A percentile compares a stretch with the other conserved stretches of the same genome.
These are phyloP conservation scores for Bipolaris zeicola DNA, from an alignment of 2,329 filamentous ascomycete species.

Conservation along the genomic window DNA sequence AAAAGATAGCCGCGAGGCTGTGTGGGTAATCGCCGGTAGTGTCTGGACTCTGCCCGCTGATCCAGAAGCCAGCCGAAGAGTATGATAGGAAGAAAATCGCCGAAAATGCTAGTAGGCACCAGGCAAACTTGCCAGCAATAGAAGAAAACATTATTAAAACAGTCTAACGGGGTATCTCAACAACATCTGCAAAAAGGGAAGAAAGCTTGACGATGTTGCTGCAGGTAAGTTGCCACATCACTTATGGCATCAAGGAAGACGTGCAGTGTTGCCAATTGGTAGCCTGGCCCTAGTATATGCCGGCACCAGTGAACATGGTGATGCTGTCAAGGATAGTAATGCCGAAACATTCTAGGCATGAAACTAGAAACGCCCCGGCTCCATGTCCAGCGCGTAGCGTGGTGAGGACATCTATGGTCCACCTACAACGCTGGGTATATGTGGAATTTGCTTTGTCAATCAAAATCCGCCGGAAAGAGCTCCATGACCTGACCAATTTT, in stretches of 20 bases:
- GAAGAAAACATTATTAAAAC: slow-evolving; percentile 38
- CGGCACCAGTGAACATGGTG: slow-evolving; percentile 4
- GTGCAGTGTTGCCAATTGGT: slow-evolving; percentile 4
- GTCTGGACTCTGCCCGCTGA: slow-evolving; percentile 14
- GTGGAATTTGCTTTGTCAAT: background rate
- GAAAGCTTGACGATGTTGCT: slow-evolving; percentile 2
- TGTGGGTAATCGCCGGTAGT: slow-evolving; percentile 6
- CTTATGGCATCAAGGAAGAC: background rate
- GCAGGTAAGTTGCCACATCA: slow-evolving; percentile 17
- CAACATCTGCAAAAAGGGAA: slow-evolving; percentile 9
- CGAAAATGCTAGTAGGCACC: slow-evolving; percentile 31
- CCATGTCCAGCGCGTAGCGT: slow-evolving; percentile 2
- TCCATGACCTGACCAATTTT: background rate
- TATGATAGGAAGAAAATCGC: slow-evolving; percentile 24
- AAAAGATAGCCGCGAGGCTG: slow-evolving; percentile 20
- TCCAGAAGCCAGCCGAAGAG: slow-evolving; percentile 22
- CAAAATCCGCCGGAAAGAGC: too few relatives aligned
- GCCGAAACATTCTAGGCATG: slow-evolving; percentile 36
- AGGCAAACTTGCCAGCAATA: slow-evolving; percentile 29
- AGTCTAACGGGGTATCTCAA: slow-evolving; percentile 12
- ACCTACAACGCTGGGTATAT: too few relatives aligned
- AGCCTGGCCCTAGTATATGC: slow-evolving; percentile 17
- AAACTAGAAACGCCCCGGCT: slow-evolving; percentile 16
- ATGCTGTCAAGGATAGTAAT: slow-evolving; percentile 6
- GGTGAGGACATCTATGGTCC: background rate